Evolutionary conservation across 352 stramenopile species (phyloP), one percentile per base, ranked within the genome.

Genomic region (Thalassiosira sp.): DNA sequence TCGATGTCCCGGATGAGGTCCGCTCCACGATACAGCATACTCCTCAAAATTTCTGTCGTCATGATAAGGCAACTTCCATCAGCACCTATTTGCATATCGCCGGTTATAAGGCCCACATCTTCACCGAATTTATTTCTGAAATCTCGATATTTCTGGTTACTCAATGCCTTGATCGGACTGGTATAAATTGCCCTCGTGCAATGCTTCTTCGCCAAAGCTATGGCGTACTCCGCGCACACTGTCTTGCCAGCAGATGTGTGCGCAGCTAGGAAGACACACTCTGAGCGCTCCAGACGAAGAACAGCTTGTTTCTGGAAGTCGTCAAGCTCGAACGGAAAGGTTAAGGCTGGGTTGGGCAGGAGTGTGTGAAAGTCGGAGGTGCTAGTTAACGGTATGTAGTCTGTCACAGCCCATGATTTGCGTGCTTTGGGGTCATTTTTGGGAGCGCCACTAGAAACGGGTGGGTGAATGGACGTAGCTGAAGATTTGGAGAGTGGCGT

Each of bases 121-220:
- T 97, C 93, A 0, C 94, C 94, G 79, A 97, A 98, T 62, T 95
- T 95, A 25, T 91, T 87, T 33, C 94, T 95, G 75, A 75, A 94
- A 94, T 71, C 93, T 72, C 10, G 43, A 94, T 2, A 96, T 96
- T 92, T 99, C 99, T 0, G 97, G 90, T 99, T 99, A 80, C 86
- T 96, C 56, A 99, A 84, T 35, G 97, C 97, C 77, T 99, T 99
- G 89, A 99, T 99, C 5, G 97, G 97, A 53, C 95, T 99, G 18
- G 97, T 99, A 89, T 99, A 99, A 40, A 99, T 97, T 6, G 98
- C 97, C 35, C 97, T 93, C 72, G 98, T 91, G 10, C 81, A 81
- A 65, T 97, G 89, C 27, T 91, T 85, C 0, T 97, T 66, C 45
- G 95, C 96, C 87, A 98, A 98, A 58, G 97, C 97, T 69, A 99